phyloP scores from a whole-genome alignment of 352 stramenopile genomes.

The Phytophthora pseudosyringae region DNA sequence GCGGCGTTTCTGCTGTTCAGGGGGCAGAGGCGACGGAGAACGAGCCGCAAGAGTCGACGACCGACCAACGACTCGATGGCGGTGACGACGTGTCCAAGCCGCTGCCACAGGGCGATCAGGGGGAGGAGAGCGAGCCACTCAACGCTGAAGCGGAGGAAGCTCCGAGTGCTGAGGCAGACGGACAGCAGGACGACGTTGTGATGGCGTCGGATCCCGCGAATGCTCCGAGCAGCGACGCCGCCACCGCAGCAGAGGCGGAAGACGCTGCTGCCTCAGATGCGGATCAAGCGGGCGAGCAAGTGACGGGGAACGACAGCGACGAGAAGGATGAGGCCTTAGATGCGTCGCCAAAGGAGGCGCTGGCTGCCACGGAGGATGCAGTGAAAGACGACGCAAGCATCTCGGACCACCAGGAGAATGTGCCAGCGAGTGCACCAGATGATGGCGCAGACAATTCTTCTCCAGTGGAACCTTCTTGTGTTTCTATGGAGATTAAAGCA shows the following conservation, averaged over 20 bases:
- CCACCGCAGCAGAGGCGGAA: not conserved
- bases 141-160: not conserved
- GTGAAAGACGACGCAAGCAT: no score
- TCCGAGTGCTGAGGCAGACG: not conserved
- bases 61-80: constrained; percentile 7
- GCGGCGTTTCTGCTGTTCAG: not conserved
- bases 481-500: not conserved
- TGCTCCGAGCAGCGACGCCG: not conserved
- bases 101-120: not conserved
- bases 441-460: not conserved
- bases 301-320: constrained; percentile 1
- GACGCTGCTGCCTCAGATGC: not conserved
- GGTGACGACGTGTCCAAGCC: not conserved
- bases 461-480: not conserved
- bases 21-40: not conserved
- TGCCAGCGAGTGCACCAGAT: not conserved
- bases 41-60: constrained; percentile 5
- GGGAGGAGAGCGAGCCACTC: constrained; percentile 1
- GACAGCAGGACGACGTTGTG: constrained; percentile 6
- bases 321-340: not conserved
- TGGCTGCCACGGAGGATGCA: no score
- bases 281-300: no score
- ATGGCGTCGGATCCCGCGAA: not conserved
- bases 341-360: not conserved
- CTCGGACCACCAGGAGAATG: not conserved